phyloP scores from a whole-genome alignment of 73 alveolate species.

The Urostyla sp. region DNA sequence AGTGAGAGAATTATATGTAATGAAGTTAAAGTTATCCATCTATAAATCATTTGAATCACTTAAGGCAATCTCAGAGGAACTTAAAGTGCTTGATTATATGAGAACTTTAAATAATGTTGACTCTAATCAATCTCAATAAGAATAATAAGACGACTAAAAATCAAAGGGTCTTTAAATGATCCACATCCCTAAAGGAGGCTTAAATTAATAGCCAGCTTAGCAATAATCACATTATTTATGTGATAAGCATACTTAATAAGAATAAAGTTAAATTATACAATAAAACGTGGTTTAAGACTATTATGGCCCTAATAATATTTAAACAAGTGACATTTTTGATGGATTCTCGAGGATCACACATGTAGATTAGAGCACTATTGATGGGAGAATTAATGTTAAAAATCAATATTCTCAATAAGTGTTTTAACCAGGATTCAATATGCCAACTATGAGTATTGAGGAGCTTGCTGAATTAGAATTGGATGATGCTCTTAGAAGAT shows the following conservation, averaged over 20 bases:
- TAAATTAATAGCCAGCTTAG: not conserved
- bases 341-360: constrained; percentile 9
- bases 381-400: constrained; percentile 39
- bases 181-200: not conserved
- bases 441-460: constrained; percentile 68
- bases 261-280: not conserved
- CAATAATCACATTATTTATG: not conserved
- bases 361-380: constrained; percentile 24
- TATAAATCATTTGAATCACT: constrained; percentile 46
- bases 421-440: constrained; percentile 66
- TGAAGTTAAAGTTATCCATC: constrained; percentile 15
- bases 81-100: constrained; percentile 13
- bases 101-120: not conserved
- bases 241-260: not conserved
- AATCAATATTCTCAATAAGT: constrained; percentile 51
- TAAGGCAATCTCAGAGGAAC: not conserved
- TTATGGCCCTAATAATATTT: not conserved
- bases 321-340: not conserved
- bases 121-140: too few species aligned
- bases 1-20: constrained; percentile 64
- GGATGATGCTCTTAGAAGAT: constrained; percentile 41
- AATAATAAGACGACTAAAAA: not conserved
- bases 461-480: constrained; percentile 65
- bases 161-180: not conserved
- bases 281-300: not conserved